Base-by-base conservation (phyloP, 495 filamentous ascomycete species). In the Trichoderma erinaceum region DNA sequence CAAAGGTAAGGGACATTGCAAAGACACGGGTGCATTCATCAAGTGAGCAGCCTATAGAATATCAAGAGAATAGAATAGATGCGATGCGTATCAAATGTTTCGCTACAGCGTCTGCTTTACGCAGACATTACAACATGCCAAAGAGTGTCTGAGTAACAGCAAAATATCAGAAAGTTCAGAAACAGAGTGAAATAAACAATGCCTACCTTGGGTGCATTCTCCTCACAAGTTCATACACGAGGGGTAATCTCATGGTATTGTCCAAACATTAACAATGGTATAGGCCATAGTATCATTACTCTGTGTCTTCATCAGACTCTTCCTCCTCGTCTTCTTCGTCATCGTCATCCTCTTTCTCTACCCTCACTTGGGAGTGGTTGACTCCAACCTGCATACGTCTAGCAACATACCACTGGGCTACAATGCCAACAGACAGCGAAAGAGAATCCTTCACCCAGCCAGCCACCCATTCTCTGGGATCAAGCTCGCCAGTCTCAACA, bases 321-420 rank as follows among this genome's bases (percentile, higher is more conserved):
- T 61, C 56, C 25, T 52, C 48, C 10, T 52, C 92, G 79, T 96
- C 92, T 29, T 92, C 92, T 2, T 41, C 65, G 21, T 66, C 44
- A 68, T 87, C 87, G 68, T 89, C 85, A 38, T 94, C 72, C 6
- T 87, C 78, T 27, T 84, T 83, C 73, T 90, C 87, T 73, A 89
- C 84, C 81, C 88, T 89, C 71, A 87, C 86, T 77, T 92, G 94
- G 70, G 92, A 90, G 79, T 88, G 88, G 21, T 90, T 91, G 67
- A 94, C 86, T 8, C 88, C 88, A 6, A 99, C 93, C 21, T 95
- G 92, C 95, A 99, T 99, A 64, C 95, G 80, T 66, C 91, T 85
- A 7, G 95, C 95, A 6, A 99, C 96, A 76, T 99, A 99, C 70
- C 92, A 82, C 83, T 99, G 95, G n/a, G 95, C 95, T 13, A 98